phyloP scores from a whole-genome alignment of 805 yeast species.

The Millerago galiae region DNA sequence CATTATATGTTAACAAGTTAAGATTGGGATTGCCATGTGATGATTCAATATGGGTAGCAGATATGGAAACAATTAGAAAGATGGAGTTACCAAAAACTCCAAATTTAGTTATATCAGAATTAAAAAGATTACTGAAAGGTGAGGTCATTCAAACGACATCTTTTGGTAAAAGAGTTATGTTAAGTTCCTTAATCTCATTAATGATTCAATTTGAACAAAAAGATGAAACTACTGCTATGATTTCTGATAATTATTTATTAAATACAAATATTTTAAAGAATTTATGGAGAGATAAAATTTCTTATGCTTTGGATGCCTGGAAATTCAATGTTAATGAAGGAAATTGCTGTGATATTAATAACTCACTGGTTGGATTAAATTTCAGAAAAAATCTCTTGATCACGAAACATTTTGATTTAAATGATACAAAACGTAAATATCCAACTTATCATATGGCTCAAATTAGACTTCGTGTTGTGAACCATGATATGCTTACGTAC shows the following conservation, averaged over 20 bases:
- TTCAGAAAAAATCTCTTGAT: slow-evolving; percentile 7
- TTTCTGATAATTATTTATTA: background rate
- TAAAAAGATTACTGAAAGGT: slow-evolving; percentile 32
- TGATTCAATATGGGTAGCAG: slow-evolving; percentile 49
- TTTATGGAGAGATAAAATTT: slow-evolving; percentile 57
- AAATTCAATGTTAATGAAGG: slow-evolving; percentile 22
- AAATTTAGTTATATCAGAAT: slow-evolving; percentile 20
- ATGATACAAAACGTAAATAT: slow-evolving; percentile 44
- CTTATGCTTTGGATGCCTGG: slow-evolving; percentile 64
- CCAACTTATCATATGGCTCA: slow-evolving; percentile 65
- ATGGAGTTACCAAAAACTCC: slow-evolving; percentile 18
- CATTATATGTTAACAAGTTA: slow-evolving; percentile 44
- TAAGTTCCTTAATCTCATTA: slow-evolving; percentile 56
- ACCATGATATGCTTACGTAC: slow-evolving; percentile 64
- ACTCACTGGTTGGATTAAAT: slow-evolving; percentile 1
- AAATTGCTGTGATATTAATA: slow-evolving; percentile 6
- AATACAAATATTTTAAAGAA: slow-evolving; percentile 3
- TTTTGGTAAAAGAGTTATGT: slow-evolving; percentile 55
- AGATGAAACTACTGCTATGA: slow-evolving; percentile 27
- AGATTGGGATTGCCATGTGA: slow-evolving; percentile 51
- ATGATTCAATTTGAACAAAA: slow-evolving; percentile 62
- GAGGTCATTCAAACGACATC: slow-evolving; percentile 19
- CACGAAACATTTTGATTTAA: slow-evolving; percentile 24
- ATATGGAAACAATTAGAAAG: slow-evolving; percentile 49
- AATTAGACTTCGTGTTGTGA: slow-evolving; percentile 56